A percentile compares a stretch with the other conserved stretches of the same genome.
phyloP scores from a whole-genome alignment of 768 basidiomycete species.

The Agrocybe pediades region DNA sequence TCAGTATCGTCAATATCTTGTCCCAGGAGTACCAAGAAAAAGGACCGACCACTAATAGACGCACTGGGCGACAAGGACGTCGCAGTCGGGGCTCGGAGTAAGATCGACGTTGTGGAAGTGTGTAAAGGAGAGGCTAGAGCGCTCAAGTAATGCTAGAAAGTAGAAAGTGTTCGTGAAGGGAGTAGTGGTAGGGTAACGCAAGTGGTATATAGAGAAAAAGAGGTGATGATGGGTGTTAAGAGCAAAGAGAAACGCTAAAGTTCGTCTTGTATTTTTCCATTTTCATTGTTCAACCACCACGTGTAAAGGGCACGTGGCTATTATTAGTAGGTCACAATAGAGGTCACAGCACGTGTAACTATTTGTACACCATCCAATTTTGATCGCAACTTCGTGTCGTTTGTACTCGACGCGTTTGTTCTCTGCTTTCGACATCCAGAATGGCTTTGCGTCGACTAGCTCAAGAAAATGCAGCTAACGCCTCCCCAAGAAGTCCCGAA shows the following conservation, averaged over 20 bases:
- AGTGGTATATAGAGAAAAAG: conserved; percentile 14
- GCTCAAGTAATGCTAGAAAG: conserved; percentile 7
- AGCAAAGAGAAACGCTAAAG: conserved; percentile 25
- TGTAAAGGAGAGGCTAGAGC: conserved; percentile 3
- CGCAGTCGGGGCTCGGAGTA: conserved; percentile 52
- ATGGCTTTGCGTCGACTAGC: conserved; percentile 65
- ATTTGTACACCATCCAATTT: conserved; percentile 12
- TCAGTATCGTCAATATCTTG: not conserved
- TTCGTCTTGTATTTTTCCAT: conserved; percentile 33
- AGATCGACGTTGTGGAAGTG: conserved; percentile 64
- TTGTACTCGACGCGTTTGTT: conserved; percentile 16
- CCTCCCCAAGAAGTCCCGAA: conserved; percentile 37
- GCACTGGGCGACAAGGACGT: conserved; percentile 79
- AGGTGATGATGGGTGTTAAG: conserved; percentile 25
- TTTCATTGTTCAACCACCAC: conserved; percentile 53
- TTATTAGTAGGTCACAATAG: conserved; percentile 19
- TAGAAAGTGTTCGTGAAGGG: conserved; percentile 14
- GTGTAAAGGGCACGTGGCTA: conserved; percentile 34
- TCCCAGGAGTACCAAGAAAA: conserved; percentile 2
- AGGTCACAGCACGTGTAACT: conserved; percentile 27
- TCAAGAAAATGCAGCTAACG: conserved; percentile 48
- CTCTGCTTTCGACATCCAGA: not conserved
- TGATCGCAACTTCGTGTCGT: conserved; percentile 3
- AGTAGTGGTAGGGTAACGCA: conserved; percentile 25
- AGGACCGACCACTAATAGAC: conserved; percentile 48